These are phyloP conservation scores for Xylaria castorea DNA, from an alignment of 495 filamentous ascomycete genomes.

Conservation along the genomic window DNA sequence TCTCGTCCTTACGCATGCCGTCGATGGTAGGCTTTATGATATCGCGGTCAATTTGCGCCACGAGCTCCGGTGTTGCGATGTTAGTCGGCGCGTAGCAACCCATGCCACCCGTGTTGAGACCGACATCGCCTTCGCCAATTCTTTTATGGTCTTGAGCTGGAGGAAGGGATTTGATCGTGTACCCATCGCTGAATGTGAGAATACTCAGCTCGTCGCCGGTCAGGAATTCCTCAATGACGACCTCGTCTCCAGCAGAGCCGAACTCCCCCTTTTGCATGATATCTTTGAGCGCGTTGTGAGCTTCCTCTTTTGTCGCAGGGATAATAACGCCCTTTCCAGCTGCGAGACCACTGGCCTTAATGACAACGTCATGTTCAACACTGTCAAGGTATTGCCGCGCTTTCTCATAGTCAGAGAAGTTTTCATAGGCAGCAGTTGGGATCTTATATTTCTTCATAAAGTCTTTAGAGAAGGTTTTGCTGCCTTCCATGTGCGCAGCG, in stretches of 20 bases:
- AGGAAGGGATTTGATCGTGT: slow-evolving; percentile 82
- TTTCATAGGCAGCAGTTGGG: slow-evolving; percentile 88
- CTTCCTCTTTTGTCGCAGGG: slow-evolving; percentile 79
- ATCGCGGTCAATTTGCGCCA: slow-evolving; percentile 79
- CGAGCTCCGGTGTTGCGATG: slow-evolving; percentile 74
- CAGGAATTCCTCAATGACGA: slow-evolving; percentile 95
- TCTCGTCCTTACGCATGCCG: slow-evolving; percentile 81
- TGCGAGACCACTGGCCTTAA: slow-evolving; percentile 87
- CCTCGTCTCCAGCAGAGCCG: slow-evolving; percentile 84
- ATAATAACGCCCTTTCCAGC: slow-evolving; percentile 94
- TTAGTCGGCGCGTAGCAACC: slow-evolving; percentile 93
- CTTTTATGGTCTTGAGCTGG: slow-evolving; percentile 97
- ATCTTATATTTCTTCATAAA: slow-evolving; percentile 94
- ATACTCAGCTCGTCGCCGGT: slow-evolving; percentile 93
- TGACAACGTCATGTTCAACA: slow-evolving; percentile 78
- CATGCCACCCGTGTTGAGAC: slow-evolving; percentile 97
- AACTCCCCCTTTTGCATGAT: slow-evolving; percentile 93
- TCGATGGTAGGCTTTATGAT: slow-evolving; percentile 90
- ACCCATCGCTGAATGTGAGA: slow-evolving; percentile 88
- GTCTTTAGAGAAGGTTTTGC: slow-evolving; percentile 96
- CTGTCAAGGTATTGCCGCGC: slow-evolving; percentile 78
- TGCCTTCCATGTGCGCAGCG: slow-evolving; percentile 92
- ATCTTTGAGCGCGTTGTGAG: slow-evolving; percentile 77
- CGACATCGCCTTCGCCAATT: slow-evolving; percentile 87
- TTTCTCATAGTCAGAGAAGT: slow-evolving; percentile 81